These are phyloP conservation scores for Entomortierella chlamydospora DNA, from an alignment of 192 early-diverging fungal species.

Conservation along the genomic window DNA sequence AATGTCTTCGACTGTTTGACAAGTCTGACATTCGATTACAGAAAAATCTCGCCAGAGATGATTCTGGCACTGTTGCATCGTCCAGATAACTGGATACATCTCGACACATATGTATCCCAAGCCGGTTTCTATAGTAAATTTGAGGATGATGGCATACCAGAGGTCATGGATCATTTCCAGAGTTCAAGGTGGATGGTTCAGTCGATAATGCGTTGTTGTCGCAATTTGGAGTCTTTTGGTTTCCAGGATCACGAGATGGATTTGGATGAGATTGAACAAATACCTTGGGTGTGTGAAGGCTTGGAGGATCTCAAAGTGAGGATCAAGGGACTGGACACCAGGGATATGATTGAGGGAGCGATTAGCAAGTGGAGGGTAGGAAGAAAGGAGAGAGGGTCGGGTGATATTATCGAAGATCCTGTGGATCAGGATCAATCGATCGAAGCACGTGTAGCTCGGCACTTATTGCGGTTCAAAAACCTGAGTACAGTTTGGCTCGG, in stretches of 20 bases:
- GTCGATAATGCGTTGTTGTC: neutral
- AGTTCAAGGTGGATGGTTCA: neutral
- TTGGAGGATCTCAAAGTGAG: neutral
- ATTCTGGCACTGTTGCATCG: neutral
- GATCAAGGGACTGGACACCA: slow-evolving; percentile 1
- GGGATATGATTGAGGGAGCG: neutral
- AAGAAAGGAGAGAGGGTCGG: neutral
- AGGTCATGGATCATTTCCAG: neutral
- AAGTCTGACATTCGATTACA: no score
- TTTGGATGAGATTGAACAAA: slow-evolving; percentile 5
- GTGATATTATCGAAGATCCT: no score
- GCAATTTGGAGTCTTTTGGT: neutral
- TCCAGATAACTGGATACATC: neutral
- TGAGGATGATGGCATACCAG: neutral
- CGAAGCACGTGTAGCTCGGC: no score
- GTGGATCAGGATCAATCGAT: no score
- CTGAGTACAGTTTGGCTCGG: no score
- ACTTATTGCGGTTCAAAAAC: no score
- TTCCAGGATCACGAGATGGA: slow-evolving; percentile 7
- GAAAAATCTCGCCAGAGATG: neutral
- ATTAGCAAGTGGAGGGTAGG: neutral
- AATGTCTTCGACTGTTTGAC: no score
- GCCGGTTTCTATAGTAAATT: neutral
- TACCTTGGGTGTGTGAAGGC: neutral
- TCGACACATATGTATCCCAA: neutral